Percentiles rank a stretch among this genome's conserved stretches.
Evolutionary conservation across 1,284 basidiomycete genomes (phyloP).

Genomic region (Cutaneotrichosporon sp.): DNA sequence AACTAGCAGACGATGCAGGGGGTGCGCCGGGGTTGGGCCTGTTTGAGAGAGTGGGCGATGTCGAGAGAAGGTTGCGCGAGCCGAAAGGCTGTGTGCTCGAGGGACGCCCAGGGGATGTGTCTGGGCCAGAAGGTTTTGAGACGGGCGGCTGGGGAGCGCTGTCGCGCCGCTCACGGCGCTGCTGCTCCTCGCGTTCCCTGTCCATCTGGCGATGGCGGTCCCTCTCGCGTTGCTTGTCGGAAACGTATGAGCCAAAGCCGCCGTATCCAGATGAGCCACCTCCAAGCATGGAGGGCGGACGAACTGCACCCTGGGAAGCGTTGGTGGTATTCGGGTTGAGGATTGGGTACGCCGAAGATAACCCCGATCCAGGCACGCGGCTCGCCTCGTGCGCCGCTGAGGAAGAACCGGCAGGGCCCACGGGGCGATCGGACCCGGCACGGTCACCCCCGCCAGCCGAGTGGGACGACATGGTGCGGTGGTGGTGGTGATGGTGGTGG

Average conservation of each 20-base stretch:
- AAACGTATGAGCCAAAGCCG: slow-evolving; percentile 13
- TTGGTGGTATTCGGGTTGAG: slow-evolving; percentile 4
- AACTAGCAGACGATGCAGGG: neutral
- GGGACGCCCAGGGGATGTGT: slow-evolving; percentile 15
- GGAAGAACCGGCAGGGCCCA: slow-evolving; percentile 1
- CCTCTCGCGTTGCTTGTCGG: slow-evolving; percentile 25
- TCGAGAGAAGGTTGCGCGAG: slow-evolving; percentile 9
- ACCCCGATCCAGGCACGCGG: slow-evolving; percentile 18
- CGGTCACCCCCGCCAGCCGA: neutral
- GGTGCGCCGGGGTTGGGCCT: slow-evolving; percentile 11
- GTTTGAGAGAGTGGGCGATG: slow-evolving; percentile 22
- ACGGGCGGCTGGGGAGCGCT: slow-evolving; percentile 5
- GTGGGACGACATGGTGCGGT: slow-evolving; percentile 2
- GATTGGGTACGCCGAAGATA: slow-evolving; percentile 12
- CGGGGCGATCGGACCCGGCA: neutral
- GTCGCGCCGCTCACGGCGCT: slow-evolving; percentile 17
- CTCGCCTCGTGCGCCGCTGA: slow-evolving; percentile 10
- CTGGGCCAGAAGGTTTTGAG: slow-evolving; percentile 12
- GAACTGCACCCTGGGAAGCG: neutral
- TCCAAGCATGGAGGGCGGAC: neutral
- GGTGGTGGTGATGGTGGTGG: slow-evolving; percentile 11
- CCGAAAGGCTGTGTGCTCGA: neutral
- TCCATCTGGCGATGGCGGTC: slow-evolving; percentile 23
- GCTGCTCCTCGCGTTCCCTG: slow-evolving; percentile 19
- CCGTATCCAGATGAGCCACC: neutral